Evolutionary conservation across 257 asterid genomes (phyloP), one percentile per base, ranked within the genome.

Genomic region (Cinchona pubescens): DNA sequence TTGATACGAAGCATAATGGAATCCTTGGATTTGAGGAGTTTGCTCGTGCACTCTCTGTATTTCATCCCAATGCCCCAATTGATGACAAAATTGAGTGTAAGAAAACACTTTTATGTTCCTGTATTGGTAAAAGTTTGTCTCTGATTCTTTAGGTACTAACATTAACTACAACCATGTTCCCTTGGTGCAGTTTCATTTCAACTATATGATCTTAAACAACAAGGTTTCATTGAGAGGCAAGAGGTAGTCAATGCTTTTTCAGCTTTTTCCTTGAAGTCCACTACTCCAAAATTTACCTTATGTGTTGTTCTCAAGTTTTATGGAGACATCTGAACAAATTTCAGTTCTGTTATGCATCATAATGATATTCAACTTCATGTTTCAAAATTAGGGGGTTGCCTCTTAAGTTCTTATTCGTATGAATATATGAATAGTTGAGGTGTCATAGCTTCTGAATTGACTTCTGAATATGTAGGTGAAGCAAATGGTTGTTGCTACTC

Each of bases 401-500:
- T 48, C 30, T n/a, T 14, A 15, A 34, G n/a, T 23, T 74, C 4
- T 18, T 74, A 15, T 18, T 11, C 10, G 29, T 25, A 29, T 30
- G 32, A 42, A 10, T 2, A 7, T 10, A 29, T 7, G 56, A 40
- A 67, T 14, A 35, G 4, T 42, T 25, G 53, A 66, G 30, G 6
- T 66, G 53, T 53, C 53, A 23, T 38, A 4, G 51, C 11, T 42
- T 72, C 15, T 27, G 45, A 67, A 23, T 60, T 73, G 67, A 29
- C 79, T 80, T 75, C 64, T 34, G 61, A 67, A 69, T 75, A 62
- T 59, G 30, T 84, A 94, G 98, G 98, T 94, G 80, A 94, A 94
- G 83, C 98, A 92, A 90, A 94, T 94, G 98, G 98, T 94, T 80
- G 98, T 94, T 40, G 98, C 97, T 34, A 92, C 97, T 71, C 96